These are phyloP conservation scores for Serendipita indica DNA, from an alignment of 768 basidiomycete species.

Conservation along the genomic window DNA sequence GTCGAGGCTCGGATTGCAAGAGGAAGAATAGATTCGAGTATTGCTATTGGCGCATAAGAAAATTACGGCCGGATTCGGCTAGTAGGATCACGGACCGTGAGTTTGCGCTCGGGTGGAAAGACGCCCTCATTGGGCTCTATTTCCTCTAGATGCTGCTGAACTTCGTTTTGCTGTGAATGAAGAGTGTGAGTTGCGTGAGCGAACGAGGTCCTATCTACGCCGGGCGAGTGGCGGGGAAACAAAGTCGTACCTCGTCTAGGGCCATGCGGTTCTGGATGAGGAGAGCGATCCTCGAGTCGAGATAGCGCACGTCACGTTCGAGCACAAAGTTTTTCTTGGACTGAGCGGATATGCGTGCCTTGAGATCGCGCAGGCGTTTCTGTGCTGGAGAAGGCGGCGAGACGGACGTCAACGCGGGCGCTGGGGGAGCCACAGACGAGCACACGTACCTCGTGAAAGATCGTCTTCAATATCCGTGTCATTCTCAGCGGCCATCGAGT, in stretches of 20 bases:
- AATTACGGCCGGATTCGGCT: background rate
- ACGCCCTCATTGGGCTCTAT: slow-evolving; percentile 84
- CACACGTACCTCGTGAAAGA: slow-evolving; percentile 65
- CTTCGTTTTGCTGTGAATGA: slow-evolving; percentile 67
- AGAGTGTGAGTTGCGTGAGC: background rate
- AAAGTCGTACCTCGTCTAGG: slow-evolving; percentile 57
- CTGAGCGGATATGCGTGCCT: slow-evolving; percentile 92
- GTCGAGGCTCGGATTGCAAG: slow-evolving; percentile 92
- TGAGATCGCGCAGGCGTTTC: slow-evolving; percentile 90
- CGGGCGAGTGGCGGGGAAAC: background rate
- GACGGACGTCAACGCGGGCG: slow-evolving; percentile 9
- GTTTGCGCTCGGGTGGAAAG: slow-evolving; percentile 85
- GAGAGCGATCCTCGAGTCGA: slow-evolving; percentile 92
- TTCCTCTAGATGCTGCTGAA: slow-evolving; percentile 89
- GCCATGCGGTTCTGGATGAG: slow-evolving; percentile 99
- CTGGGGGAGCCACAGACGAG: slow-evolving; percentile 8
- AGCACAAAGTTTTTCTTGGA: slow-evolving; percentile 99
- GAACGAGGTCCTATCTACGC: background rate
- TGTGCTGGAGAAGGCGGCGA: slow-evolving; percentile 46
- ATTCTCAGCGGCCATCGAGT: slow-evolving; percentile 97
- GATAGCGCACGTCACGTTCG: slow-evolving; percentile 94
- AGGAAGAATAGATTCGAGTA: slow-evolving; percentile 99
- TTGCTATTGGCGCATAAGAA: slow-evolving; percentile 34
- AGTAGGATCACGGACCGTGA: slow-evolving; percentile 24
- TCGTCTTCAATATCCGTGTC: slow-evolving; percentile 97